Base-by-base conservation (phyloP, 1,284 basidiomycete species). In the Flammula alnicola region DNA sequence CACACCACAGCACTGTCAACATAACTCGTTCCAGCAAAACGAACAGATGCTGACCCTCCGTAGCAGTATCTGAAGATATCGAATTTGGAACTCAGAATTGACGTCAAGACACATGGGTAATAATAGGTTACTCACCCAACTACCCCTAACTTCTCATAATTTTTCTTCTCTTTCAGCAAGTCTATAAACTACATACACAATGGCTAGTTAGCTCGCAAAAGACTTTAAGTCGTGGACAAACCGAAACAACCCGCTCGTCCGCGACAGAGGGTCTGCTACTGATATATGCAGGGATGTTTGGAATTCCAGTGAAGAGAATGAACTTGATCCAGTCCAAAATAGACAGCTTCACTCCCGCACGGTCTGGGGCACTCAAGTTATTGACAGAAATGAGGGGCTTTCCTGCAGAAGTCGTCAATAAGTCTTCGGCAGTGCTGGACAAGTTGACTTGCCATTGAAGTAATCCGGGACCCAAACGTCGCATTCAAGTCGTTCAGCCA, bases 91-190 rank as follows among this genome's bases (percentile, higher is more conserved):
- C 23, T 16, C 26, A 36, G 16, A 19, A 29, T 26, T 19, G 29
- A 31, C 11, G 16, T 31, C 17, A n/a, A 19, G 14, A 44, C 33
- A 23, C 20, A 39, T 11, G 9, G 29, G 17, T 3, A 35, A 19
- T 11, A 22, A 19, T 27, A 38, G 25, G 20, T 29, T 10, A 51
- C 62, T 27, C 60, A 83, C 78, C 86, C 86, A 26, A 85, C 74
- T 2, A 76, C 79, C 2, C 84, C 85, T 37, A 89, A 60, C 43
- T 76, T 79, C 29, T 75, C 70, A 59, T 86, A 86, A 22, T 75
- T 71, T 56, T 78, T 80, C 51, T 81, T 74, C 7, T 67, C 66
- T 47, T 74, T 73, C 10, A 87, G 56, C 41, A 73, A 69, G 29
- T 64, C 52, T 14, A 82, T 71, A 60, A 83, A 80, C 81, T 84